Evolutionary conservation across 2,329 filamentous ascomycete genomes (phyloP).

Genomic region (Phymatotrichopsis omnivora): DNA sequence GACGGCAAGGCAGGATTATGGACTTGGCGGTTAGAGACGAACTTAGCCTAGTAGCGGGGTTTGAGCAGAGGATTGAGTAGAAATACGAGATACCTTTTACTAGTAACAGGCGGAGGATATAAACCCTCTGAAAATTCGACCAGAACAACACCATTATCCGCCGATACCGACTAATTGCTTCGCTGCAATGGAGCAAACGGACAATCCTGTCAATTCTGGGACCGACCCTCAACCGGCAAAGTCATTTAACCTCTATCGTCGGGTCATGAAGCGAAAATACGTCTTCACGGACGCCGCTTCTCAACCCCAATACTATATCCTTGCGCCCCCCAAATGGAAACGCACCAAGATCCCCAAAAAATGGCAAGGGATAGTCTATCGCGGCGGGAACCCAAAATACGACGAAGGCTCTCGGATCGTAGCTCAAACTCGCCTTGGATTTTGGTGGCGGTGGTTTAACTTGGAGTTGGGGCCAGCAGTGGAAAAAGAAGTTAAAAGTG

Average conservation of each 20-base stretch:
- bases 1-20: too few relatives aligned
- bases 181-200: too few relatives aligned
- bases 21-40: too few relatives aligned
- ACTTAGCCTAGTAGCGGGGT: too few relatives aligned
- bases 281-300: slow-evolving; percentile 2
- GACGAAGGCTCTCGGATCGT: slow-evolving; percentile 13
- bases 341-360: background rate
- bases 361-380: slow-evolving; percentile 17
- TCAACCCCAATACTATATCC: slow-evolving; percentile 16
- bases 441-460: background rate
- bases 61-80: too few relatives aligned
- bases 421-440: background rate
- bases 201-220: too few relatives aligned
- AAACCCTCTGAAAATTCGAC: too few relatives aligned
- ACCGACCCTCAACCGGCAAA: slow-evolving; percentile 3
- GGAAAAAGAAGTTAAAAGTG: background rate
- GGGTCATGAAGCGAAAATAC: slow-evolving; percentile 13
- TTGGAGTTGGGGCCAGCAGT: background rate
- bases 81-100: too few relatives aligned
- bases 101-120: too few relatives aligned
- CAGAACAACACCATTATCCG: too few relatives aligned
- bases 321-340: slow-evolving; percentile 15
- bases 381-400: slow-evolving; percentile 20
- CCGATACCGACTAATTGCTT: too few relatives aligned
- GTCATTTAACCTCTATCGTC: slow-evolving; percentile 11